A percentile compares a stretch with the other conserved stretches of the same genome.
Evolutionary conservation across 768 basidiomycete species (phyloP).

Genomic region (Psilocybe tampanensis): DNA sequence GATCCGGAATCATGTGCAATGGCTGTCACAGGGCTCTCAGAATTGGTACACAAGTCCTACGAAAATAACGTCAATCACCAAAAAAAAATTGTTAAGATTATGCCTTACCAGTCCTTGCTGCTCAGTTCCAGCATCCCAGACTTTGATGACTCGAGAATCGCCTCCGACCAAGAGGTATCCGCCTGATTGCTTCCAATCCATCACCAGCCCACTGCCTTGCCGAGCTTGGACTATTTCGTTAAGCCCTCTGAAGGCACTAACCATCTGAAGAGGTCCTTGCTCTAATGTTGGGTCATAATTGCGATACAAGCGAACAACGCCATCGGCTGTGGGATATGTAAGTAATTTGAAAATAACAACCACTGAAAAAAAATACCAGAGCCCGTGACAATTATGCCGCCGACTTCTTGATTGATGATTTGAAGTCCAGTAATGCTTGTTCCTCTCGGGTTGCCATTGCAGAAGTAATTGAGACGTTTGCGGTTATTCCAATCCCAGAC

Average conservation of each 20-base stretch:
- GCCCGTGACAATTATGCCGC: constrained; percentile 85
- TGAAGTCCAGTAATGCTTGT: constrained; percentile 86
- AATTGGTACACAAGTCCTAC: constrained; percentile 88
- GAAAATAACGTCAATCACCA: background rate
- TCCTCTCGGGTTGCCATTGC: constrained; percentile 83
- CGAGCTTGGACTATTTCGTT: constrained; percentile 73
- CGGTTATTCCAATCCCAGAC: constrained; percentile 94
- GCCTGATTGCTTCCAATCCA: constrained; percentile 91
- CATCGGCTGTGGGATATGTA: constrained; percentile 66
- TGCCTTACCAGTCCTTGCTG: constrained; percentile 67
- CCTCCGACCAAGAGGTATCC: constrained; percentile 90
- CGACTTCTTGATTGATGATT: constrained; percentile 95
- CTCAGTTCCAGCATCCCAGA: constrained; percentile 97
- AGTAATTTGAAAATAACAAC: background rate
- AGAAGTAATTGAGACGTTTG: constrained; percentile 79
- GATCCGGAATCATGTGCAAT: constrained; percentile 77
- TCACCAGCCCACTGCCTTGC: constrained; percentile 83
- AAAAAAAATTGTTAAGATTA: background rate
- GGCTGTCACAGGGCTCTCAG: constrained; percentile 87
- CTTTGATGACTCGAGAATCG: constrained; percentile 83
- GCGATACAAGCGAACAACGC: constrained; percentile 87
- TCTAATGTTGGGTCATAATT: constrained; percentile 82
- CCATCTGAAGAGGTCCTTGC: constrained; percentile 82
- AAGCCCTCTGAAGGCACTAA: constrained; percentile 90
- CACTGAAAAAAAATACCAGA: constrained; percentile 58